A percentile compares a stretch with the other conserved stretches of the same genome.
phyloP scores from a whole-genome alignment of 1,139 yeast species.

The Suhomyces bribrorum region DNA sequence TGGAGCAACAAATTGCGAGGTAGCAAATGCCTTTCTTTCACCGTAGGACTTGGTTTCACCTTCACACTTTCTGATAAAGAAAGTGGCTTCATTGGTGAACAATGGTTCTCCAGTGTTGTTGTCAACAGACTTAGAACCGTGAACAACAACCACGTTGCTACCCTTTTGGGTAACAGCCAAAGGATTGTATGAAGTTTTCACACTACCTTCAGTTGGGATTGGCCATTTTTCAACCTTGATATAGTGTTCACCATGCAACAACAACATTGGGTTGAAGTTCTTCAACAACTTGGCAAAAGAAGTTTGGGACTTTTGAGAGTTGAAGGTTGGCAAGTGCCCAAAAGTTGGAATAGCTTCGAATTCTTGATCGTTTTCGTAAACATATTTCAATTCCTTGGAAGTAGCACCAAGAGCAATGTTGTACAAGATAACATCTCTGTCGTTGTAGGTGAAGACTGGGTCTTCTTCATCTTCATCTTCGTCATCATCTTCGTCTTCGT shows the following conservation, averaged over 20 bases:
- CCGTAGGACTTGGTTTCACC: slow-evolving; percentile 57
- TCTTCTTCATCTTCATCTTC: slow-evolving; percentile 56
- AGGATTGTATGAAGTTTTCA: slow-evolving; percentile 65
- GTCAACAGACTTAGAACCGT: slow-evolving; percentile 73
- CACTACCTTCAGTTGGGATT: slow-evolving; percentile 68
- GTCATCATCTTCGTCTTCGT: slow-evolving; percentile 50
- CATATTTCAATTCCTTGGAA: slow-evolving; percentile 73
- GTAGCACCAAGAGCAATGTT: slow-evolving; percentile 89
- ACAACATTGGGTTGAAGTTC: slow-evolving; percentile 84
- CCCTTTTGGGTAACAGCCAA: slow-evolving; percentile 83
- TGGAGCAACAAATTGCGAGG: slow-evolving; percentile 67
- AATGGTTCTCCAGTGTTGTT: slow-evolving; percentile 66
- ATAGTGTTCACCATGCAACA: slow-evolving; percentile 95
- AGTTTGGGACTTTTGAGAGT: slow-evolving; percentile 52
- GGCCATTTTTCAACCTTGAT: slow-evolving; percentile 78
- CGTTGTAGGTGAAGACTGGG: slow-evolving; percentile 52
- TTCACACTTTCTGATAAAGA: slow-evolving; percentile 81
- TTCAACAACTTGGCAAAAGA: slow-evolving; percentile 62
- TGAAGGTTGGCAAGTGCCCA: slow-evolving; percentile 78
- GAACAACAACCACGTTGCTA: slow-evolving; percentile 79
- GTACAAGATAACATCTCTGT: slow-evolving; percentile 77
- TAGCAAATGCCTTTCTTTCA: slow-evolving; percentile 58
- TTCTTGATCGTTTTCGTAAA: slow-evolving; percentile 73
- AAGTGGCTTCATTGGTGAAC: slow-evolving; percentile 82
- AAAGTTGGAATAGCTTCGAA: slow-evolving; percentile 92